These are phyloP conservation scores for Lipomyces starkeyi DNA, from an alignment of 805 yeast species.

Conservation along the genomic window DNA sequence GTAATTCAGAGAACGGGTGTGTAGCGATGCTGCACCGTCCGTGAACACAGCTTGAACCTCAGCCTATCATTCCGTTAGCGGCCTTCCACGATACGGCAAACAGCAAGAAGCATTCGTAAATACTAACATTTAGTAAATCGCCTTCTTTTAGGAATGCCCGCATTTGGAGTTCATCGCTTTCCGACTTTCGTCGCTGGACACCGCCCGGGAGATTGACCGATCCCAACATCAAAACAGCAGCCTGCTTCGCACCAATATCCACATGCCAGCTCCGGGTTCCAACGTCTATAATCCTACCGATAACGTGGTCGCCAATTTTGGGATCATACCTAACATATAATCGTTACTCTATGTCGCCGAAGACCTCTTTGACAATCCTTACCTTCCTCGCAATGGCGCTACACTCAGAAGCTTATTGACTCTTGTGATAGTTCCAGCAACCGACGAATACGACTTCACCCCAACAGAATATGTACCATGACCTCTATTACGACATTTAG, in stretches of 20 bases:
- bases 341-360: neutral
- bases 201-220: constrained; percentile 98
- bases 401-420: constrained; percentile 89
- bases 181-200: constrained; percentile 88
- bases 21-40: constrained; percentile 92
- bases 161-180: constrained; percentile 96
- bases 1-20: constrained; percentile 92
- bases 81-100: neutral
- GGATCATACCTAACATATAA: constrained; percentile 55
- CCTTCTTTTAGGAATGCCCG: constrained; percentile 93
- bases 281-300: constrained; percentile 93
- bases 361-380: constrained; percentile 41
- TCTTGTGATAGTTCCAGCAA: constrained; percentile 86
- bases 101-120: neutral
- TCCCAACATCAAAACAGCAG: constrained; percentile 90
- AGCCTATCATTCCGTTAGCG: constrained; percentile 46
- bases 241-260: constrained; percentile 93
- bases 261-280: constrained; percentile 96
- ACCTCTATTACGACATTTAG: constrained; percentile 56
- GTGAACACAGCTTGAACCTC: constrained; percentile 90
- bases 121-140: constrained; percentile 74
- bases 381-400: constrained; percentile 82
- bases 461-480: constrained; percentile 90
- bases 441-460: constrained; percentile 74
- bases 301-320: constrained; percentile 94